Evolutionary conservation across 2,329 filamentous ascomycete species (phyloP).

Genomic region (Curvularia lunata): DNA sequence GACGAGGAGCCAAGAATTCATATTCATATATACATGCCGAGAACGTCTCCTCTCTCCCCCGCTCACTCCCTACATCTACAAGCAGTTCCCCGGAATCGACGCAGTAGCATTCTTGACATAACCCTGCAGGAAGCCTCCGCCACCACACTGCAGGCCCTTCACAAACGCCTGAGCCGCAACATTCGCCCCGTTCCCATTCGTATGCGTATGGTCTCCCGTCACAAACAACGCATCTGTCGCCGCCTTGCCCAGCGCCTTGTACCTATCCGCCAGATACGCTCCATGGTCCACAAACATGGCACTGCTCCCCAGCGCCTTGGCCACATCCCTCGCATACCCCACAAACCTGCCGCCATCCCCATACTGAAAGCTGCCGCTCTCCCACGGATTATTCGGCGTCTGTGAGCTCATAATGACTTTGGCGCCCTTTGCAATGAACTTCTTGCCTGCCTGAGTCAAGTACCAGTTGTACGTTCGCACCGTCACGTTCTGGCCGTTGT

Average conservation of each 20-base stretch:
- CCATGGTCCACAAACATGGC: constrained; percentile 65
- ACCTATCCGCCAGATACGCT: constrained; percentile 63
- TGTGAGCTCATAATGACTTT: constrained; percentile 65
- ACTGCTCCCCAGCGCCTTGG: constrained; percentile 52
- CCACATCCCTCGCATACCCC: constrained; percentile 59
- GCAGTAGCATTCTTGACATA: constrained; percentile 47
- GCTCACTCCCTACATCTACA: constrained; percentile 21
- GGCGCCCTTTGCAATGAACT: constrained; percentile 62
- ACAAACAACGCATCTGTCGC: constrained; percentile 63
- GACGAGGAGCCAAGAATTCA: neutral
- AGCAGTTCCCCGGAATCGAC: constrained; percentile 39
- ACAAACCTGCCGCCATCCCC: constrained; percentile 60
- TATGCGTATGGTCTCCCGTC: constrained; percentile 66
- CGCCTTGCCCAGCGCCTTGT: constrained; percentile 57
- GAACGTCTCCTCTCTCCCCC: neutral
- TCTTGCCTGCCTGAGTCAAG: constrained; percentile 62
- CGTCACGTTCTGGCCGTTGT: constrained; percentile 59
- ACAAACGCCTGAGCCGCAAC: constrained; percentile 64
- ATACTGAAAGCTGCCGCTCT: constrained; percentile 60
- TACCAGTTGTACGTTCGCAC: constrained; percentile 69
- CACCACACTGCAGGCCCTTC: constrained; percentile 61
- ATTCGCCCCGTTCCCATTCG: constrained; percentile 62
- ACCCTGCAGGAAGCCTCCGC: constrained; percentile 51
- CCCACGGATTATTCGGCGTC: constrained; percentile 70
- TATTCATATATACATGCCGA: neutral